Conservation (phyloP, 371 early-diverging fungal genomes). For the Apophysomyces elegans region DNA sequence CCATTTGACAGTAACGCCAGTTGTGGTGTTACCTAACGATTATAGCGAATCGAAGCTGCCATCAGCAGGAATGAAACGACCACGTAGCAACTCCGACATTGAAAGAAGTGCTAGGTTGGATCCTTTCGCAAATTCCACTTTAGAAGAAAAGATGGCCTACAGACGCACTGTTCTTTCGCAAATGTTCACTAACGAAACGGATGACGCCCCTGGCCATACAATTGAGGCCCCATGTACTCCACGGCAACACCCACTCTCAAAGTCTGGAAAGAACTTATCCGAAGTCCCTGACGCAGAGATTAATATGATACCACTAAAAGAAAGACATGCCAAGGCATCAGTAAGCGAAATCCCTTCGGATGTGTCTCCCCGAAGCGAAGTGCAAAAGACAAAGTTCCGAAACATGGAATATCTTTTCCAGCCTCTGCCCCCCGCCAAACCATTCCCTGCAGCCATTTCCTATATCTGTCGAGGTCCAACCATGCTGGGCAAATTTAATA, state of each 20-base stretch:
- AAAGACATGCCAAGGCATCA: conserved; percentile 6
- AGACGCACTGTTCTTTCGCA: conserved; percentile 36
- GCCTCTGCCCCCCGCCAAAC: conserved; percentile 51
- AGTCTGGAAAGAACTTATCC: background rate
- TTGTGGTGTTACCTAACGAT: conserved; percentile 56
- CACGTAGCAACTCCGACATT: background rate
- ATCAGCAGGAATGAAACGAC: conserved; percentile 26
- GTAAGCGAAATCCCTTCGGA: conserved; percentile 8
- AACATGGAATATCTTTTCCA: conserved; percentile 20
- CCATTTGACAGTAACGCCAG: conserved; percentile 66
- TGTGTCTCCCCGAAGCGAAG: conserved; percentile 3
- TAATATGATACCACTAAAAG: conserved; percentile 2
- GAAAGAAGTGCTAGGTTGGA: background rate
- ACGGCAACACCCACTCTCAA: conserved; percentile 25
- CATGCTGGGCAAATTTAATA: conserved; percentile 85
- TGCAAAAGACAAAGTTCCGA: background rate
- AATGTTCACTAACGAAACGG: conserved; percentile 51
- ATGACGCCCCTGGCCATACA: conserved; percentile 34
- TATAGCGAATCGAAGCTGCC: conserved; percentile 24
- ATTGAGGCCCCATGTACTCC: conserved; percentile 49
- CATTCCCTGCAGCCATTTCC: conserved; percentile 55
- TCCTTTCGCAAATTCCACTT: background rate
- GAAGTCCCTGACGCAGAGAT: conserved; percentile 26
- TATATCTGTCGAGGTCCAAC: conserved; percentile 82
- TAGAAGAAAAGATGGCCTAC: conserved; percentile 33